phyloP scores from a whole-genome alignment of 163 green algal species.

The Scenedesmus sp. region DNA sequence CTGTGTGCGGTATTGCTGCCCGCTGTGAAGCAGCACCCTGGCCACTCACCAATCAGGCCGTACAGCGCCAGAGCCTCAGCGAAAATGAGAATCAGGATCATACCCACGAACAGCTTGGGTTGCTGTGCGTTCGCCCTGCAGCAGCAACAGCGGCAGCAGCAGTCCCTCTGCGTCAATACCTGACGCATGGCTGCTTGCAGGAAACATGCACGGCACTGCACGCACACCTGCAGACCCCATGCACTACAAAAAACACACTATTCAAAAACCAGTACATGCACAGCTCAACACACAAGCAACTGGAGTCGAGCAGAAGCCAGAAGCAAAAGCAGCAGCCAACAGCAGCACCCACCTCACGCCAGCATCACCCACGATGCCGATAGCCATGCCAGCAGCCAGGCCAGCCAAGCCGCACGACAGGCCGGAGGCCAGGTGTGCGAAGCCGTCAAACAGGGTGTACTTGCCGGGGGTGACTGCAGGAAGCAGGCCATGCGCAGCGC shows the following conservation, averaged over 20 bases:
- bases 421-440: constrained; percentile 96
- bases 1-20: not conserved
- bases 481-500: not conserved
- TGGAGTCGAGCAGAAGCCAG: no score
- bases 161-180: not conserved
- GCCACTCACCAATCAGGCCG: constrained; percentile 92
- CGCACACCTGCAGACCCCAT: not conserved
- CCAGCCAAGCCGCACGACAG: constrained; percentile 96
- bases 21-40: no score
- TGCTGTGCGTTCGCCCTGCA: constrained; percentile 98
- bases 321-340: not conserved
- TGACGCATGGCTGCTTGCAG: not conserved
- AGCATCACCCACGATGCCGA: constrained; percentile 99
- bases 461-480: constrained; percentile 82
- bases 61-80: constrained; percentile 99
- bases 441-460: constrained; percentile 98
- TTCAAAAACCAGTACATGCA: not conserved
- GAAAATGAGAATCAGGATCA: constrained; percentile 99
- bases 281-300: not conserved
- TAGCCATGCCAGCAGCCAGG: constrained; percentile 98
- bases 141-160: not conserved
- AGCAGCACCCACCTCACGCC: constrained; percentile 85
- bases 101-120: constrained; percentile 99
- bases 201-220: not conserved
- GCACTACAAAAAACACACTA: no score